phyloP scores from a whole-genome alignment of 306 rosid genomes.

The Trifolium fragiferum region DNA sequence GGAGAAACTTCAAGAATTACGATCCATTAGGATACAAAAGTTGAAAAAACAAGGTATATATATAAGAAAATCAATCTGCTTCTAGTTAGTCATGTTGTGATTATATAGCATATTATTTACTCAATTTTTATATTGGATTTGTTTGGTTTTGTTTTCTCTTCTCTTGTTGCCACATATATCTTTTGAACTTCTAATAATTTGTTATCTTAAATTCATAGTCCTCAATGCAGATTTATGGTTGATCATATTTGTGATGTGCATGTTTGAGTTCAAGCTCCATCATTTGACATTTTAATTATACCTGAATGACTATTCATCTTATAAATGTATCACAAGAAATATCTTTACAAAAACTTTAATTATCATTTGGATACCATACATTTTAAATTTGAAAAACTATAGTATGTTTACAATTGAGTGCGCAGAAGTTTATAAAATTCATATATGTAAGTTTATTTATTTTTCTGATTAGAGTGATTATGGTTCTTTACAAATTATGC shows the following conservation, averaged over 20 bases:
- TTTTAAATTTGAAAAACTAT: constrained; percentile 27
- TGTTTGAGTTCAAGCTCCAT: constrained; percentile 31
- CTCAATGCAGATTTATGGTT: constrained; percentile 16
- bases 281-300: constrained; percentile 13
- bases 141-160: constrained; percentile 39
- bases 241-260: constrained; percentile 19
- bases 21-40: constrained; percentile 78
- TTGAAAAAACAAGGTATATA: constrained; percentile 84
- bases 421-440: constrained; percentile 33
- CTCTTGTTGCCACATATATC: constrained; percentile 13
- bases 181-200: constrained; percentile 23
- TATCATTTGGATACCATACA: constrained; percentile 13
- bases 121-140: background rate
- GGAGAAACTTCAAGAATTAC: constrained; percentile 91
- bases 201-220: background rate
- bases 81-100: constrained; percentile 32
- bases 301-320: constrained; percentile 24
- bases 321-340: constrained; percentile 25
- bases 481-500: constrained; percentile 39
- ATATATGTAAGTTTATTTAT: background rate
- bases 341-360: background rate
- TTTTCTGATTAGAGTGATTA: constrained; percentile 24
- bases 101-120: constrained; percentile 22
- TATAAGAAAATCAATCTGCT: constrained; percentile 19
- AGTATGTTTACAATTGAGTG: background rate